Conservation (phyloP, 352 stramenopile species). For the Phytopythium boreale region DNA sequence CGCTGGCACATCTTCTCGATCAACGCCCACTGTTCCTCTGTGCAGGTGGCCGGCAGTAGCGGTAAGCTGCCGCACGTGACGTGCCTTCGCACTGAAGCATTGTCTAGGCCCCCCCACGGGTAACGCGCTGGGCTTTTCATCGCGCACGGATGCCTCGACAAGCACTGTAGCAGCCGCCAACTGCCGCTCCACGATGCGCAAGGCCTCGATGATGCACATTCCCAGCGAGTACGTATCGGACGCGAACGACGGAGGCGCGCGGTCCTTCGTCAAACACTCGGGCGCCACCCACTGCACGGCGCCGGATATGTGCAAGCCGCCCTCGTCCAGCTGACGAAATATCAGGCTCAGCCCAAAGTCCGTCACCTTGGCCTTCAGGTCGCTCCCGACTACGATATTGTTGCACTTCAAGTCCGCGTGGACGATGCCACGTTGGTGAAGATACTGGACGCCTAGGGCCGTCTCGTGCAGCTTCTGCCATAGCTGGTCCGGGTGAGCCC, state of each 20-base stretch:
- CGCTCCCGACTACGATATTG: slow-evolving; percentile 25
- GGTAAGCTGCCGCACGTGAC: too few species aligned
- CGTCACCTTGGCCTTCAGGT: slow-evolving; percentile 16
- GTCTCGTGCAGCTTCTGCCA: slow-evolving; percentile 19
- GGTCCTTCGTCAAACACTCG: slow-evolving; percentile 16
- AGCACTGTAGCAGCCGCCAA: too few species aligned
- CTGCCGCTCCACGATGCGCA: slow-evolving; percentile 2
- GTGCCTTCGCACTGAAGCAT: background rate
- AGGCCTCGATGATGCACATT: slow-evolving; percentile 16
- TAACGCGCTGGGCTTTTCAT: background rate
- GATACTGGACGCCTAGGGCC: slow-evolving; percentile 26
- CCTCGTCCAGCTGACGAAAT: background rate
- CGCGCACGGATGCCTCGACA: too few species aligned
- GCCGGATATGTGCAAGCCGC: background rate
- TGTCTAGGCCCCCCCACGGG: background rate
- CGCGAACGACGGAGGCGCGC: slow-evolving; percentile 1
- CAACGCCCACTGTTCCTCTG: too few species aligned
- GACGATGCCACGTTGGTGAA: slow-evolving; percentile 22
- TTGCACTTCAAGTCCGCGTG: slow-evolving; percentile 24
- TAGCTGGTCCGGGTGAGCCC: slow-evolving; percentile 3
- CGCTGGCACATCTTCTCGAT: too few species aligned
- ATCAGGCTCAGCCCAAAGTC: slow-evolving; percentile 16
- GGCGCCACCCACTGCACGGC: slow-evolving; percentile 23
- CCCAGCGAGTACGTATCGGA: slow-evolving; percentile 30
- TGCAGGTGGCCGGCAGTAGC: too few species aligned